Conservation (phyloP, 352 stramenopile genomes). For the Elongisporangium senticosum region DNA sequence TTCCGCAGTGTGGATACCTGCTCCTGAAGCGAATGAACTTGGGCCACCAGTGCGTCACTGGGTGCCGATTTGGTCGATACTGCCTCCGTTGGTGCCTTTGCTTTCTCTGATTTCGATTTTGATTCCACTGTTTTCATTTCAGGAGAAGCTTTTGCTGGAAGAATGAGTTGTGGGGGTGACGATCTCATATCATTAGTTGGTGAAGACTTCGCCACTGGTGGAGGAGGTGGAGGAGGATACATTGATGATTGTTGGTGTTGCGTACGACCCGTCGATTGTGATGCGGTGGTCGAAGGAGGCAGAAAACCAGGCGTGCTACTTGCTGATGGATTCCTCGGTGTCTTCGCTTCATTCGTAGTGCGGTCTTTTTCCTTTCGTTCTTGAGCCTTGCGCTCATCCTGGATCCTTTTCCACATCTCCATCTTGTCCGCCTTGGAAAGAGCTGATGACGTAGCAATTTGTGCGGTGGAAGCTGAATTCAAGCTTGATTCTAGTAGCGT, state of each 20-base stretch:
- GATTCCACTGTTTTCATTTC: slow-evolving; percentile 5
- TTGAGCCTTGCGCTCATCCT: slow-evolving; percentile 33
- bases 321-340: slow-evolving; percentile 2
- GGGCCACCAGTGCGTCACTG: slow-evolving; percentile 2
- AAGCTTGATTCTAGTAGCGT: slow-evolving; percentile 1
- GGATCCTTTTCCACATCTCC: slow-evolving; percentile 61
- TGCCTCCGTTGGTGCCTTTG: neutral
- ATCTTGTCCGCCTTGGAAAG: slow-evolving; percentile 53
- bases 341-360: slow-evolving; percentile 7
- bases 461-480: neutral
- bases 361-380: slow-evolving; percentile 17
- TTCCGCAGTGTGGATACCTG: slow-evolving; percentile 57
- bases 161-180: slow-evolving; percentile 4
- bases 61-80: neutral
- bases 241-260: too few species aligned
- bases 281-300: neutral
- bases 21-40: slow-evolving; percentile 30
- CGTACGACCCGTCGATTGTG: slow-evolving; percentile 1
- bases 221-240: slow-evolving; percentile 3
- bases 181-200: neutral
- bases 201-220: slow-evolving; percentile 11
- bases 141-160: slow-evolving; percentile 4
- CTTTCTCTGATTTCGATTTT: slow-evolving; percentile 11
- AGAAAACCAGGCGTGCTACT: slow-evolving; percentile 8
- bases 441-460: slow-evolving; percentile 4